Conservation (phyloP, 371 early-diverging fungal genomes). For the Haplosporangium sp. region DNA sequence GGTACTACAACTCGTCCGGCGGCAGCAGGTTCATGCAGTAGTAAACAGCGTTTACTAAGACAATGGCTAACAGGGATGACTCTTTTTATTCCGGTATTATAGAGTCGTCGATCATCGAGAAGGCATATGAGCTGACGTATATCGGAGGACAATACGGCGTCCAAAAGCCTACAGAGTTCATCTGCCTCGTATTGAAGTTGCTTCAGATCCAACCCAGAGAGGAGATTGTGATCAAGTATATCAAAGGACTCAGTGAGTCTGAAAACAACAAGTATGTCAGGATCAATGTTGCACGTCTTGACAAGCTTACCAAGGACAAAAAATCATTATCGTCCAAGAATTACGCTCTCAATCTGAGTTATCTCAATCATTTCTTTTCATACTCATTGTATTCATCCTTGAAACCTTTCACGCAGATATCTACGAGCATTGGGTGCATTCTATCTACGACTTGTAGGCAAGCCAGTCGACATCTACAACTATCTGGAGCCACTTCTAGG, state of each 20-base stretch:
- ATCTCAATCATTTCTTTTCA: background rate
- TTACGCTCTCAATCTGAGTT: background rate
- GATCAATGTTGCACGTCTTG: background rate
- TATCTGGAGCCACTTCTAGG: constrained; percentile 87
- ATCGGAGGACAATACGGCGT: constrained; percentile 92
- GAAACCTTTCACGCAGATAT: constrained; percentile 61
- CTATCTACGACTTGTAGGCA: constrained; percentile 86
- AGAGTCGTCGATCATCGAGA: constrained; percentile 92
- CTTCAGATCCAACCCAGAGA: constrained; percentile 91
- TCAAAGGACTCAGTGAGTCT: constrained; percentile 58
- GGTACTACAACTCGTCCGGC: constrained; percentile 58
- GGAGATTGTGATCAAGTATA: constrained; percentile 84
- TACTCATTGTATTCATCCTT: background rate
- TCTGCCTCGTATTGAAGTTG: constrained; percentile 89
- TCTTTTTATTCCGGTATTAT: background rate
- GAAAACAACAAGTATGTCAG: constrained; percentile 48
- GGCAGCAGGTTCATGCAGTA: no score
- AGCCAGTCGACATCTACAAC: constrained; percentile 82
- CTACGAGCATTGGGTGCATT: constrained; percentile 91
- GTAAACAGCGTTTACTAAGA: background rate
- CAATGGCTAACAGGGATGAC: background rate
- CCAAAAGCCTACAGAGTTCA: constrained; percentile 90
- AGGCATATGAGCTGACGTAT: constrained; percentile 79
- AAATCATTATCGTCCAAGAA: constrained; percentile 57
- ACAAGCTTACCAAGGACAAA: no score